phyloP scores from a whole-genome alignment of 352 stramenopile species.

The Phytophthora chlamydospora region DNA sequence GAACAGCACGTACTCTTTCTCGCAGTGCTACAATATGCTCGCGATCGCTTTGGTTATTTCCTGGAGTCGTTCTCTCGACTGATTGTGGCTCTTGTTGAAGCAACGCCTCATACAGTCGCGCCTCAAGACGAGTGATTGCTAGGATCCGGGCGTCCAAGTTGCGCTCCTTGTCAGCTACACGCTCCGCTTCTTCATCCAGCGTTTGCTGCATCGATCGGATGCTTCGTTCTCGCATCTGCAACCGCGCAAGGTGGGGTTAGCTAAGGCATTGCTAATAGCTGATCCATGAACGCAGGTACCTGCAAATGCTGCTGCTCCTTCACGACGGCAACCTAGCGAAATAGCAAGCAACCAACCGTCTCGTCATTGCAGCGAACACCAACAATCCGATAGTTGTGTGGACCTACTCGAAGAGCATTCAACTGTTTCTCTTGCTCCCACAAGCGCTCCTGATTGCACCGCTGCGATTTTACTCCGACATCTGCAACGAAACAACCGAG shows the following conservation, averaged over 20 bases:
- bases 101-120: slow-evolving; percentile 52
- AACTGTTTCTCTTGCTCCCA: slow-evolving; percentile 42
- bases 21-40: slow-evolving; percentile 31
- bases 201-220: slow-evolving; percentile 38
- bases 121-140: slow-evolving; percentile 49
- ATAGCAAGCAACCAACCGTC: not conserved
- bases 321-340: slow-evolving; percentile 25
- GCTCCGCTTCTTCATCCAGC: slow-evolving; percentile 42
- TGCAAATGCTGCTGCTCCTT: slow-evolving; percentile 47
- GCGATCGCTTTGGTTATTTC: slow-evolving; percentile 23
- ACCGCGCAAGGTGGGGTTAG: not conserved
- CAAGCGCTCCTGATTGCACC: slow-evolving; percentile 34
- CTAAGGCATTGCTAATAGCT: too few species aligned
- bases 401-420: slow-evolving; percentile 35
- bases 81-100: slow-evolving; percentile 15
- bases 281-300: slow-evolving; percentile 15
- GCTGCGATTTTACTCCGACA: slow-evolving; percentile 2
- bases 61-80: not conserved
- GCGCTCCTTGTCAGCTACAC: slow-evolving; percentile 38
- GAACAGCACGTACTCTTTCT: slow-evolving; percentile 33
- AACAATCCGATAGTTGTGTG: not conserved
- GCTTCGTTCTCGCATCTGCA: slow-evolving; percentile 42
- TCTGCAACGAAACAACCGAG: slow-evolving; percentile 1
- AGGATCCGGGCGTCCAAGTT: slow-evolving; percentile 44
- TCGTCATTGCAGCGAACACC: not conserved